Conservation (phyloP, 2,329 filamentous ascomycete genomes). For the Sclerotinia trifoliorum region DNA sequence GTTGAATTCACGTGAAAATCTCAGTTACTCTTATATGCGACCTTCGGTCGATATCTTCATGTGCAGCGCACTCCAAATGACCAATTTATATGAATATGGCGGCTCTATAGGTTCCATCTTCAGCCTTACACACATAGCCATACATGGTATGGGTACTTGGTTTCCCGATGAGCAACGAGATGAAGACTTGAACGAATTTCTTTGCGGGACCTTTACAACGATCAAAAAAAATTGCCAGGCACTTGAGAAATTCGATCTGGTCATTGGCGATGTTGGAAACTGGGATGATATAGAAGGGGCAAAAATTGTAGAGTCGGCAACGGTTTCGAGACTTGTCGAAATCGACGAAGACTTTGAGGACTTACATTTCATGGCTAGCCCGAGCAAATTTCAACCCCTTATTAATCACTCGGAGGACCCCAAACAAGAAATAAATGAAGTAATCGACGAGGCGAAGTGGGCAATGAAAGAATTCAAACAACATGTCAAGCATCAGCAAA, state of each 20-base stretch:
- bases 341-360: background rate
- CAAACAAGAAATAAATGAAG: background rate
- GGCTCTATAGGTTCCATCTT: background rate
- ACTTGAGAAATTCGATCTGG: background rate
- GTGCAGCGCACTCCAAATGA: too few species aligned
- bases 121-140: background rate
- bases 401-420: too few species aligned
- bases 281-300: too few species aligned
- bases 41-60: background rate
- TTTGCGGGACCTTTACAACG: background rate
- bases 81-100: background rate
- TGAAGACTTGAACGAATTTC: too few species aligned
- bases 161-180: background rate
- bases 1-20: too few species aligned
- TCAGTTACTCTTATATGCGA: background rate
- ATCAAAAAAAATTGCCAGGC: background rate
- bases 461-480: background rate
- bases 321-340: background rate
- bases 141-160: background rate
- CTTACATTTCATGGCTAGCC: background rate
- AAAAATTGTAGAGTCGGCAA: background rate
- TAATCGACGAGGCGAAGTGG: background rate
- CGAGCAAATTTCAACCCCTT: too few species aligned
- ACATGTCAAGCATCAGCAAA: accelerated
- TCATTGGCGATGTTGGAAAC: background rate